Evolutionary conservation across 2,329 filamentous ascomycete species (phyloP).

Genomic region (Monosporascus sp.): DNA sequence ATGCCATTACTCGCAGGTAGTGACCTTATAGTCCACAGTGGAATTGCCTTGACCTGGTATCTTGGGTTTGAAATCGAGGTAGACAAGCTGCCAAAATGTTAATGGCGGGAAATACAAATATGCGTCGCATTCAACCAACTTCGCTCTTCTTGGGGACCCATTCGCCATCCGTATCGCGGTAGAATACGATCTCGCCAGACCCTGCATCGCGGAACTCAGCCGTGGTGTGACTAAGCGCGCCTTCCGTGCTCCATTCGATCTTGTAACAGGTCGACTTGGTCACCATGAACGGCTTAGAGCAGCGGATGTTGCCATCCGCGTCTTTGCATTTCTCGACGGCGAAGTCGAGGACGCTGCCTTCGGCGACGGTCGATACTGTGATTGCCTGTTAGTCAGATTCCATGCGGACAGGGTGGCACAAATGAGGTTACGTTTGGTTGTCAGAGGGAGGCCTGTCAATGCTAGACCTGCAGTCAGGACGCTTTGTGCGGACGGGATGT

Average conservation of each 20-base stretch:
- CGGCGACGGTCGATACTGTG: constrained; percentile 20
- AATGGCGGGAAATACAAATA: constrained; percentile 2
- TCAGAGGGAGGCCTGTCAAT: constrained; percentile 13
- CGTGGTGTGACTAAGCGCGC: constrained; percentile 31
- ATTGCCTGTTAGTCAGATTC: neutral
- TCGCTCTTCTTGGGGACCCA: constrained; percentile 40
- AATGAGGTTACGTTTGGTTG: constrained; percentile 12
- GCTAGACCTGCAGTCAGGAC: constrained; percentile 24
- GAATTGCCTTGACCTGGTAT: constrained; percentile 37
- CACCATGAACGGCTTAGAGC: constrained; percentile 36
- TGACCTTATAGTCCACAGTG: constrained; percentile 38
- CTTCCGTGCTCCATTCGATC: constrained; percentile 36
- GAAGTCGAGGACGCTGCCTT: constrained; percentile 36
- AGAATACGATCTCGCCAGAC: constrained; percentile 36
- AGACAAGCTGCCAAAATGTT: constrained; percentile 27
- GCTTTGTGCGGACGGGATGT: constrained; percentile 22
- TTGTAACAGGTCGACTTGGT: constrained; percentile 33
- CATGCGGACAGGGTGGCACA: neutral
- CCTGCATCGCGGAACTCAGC: constrained; percentile 25
- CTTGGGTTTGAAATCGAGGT: constrained; percentile 42
- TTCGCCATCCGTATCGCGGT: constrained; percentile 39
- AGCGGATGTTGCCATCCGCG: constrained; percentile 31
- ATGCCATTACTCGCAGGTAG: constrained; percentile 24
- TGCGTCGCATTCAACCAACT: constrained; percentile 13
- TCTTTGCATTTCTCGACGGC: constrained; percentile 37